These are phyloP conservation scores for Ascochyta rabiei DNA, from an alignment of 2,329 filamentous ascomycete genomes.

Conservation along the genomic window DNA sequence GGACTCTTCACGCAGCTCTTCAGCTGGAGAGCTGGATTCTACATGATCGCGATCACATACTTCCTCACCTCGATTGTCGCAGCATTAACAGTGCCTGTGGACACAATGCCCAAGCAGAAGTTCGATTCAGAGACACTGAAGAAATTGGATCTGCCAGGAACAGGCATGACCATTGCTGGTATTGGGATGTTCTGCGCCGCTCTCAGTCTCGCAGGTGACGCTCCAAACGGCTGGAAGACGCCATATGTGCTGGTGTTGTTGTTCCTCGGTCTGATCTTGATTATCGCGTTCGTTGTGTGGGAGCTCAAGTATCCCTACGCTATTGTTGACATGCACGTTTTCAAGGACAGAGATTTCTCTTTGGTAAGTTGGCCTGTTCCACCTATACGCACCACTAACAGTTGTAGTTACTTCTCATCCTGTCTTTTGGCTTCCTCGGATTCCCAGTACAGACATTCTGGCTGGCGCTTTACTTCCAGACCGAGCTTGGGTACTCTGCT, in stretches of 20 bases:
- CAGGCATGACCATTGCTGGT: slow-evolving; percentile 65
- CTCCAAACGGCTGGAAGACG: slow-evolving; percentile 66
- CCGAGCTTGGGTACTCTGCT: slow-evolving; percentile 58
- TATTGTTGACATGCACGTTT: slow-evolving; percentile 61
- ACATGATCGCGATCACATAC: slow-evolving; percentile 68
- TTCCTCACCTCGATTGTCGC: slow-evolving; percentile 63
- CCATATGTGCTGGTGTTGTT: slow-evolving; percentile 68
- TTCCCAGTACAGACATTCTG: slow-evolving; percentile 68
- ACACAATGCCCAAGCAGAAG: slow-evolving; percentile 55
- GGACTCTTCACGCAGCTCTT: slow-evolving; percentile 67
- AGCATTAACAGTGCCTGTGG: slow-evolving; percentile 66
- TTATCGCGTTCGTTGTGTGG: slow-evolving; percentile 67
- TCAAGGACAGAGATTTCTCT: slow-evolving; percentile 68
- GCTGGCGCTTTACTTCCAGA: slow-evolving; percentile 69
- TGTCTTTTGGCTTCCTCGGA: slow-evolving; percentile 66
- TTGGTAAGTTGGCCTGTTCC: slow-evolving; percentile 51
- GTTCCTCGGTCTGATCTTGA: slow-evolving; percentile 62
- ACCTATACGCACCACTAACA: background rate
- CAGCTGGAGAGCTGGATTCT: slow-evolving; percentile 69
- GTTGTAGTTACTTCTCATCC: slow-evolving; percentile 59
- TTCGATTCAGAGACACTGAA: slow-evolving; percentile 57
- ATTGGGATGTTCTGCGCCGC: slow-evolving; percentile 69
- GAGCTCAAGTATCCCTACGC: slow-evolving; percentile 59
- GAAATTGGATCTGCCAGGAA: slow-evolving; percentile 67
- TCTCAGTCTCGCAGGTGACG: slow-evolving; percentile 60